Evolutionary conservation across 306 rosid species (phyloP), one percentile per base, ranked within the genome.

Genomic region (Prinsepia uniflora): DNA sequence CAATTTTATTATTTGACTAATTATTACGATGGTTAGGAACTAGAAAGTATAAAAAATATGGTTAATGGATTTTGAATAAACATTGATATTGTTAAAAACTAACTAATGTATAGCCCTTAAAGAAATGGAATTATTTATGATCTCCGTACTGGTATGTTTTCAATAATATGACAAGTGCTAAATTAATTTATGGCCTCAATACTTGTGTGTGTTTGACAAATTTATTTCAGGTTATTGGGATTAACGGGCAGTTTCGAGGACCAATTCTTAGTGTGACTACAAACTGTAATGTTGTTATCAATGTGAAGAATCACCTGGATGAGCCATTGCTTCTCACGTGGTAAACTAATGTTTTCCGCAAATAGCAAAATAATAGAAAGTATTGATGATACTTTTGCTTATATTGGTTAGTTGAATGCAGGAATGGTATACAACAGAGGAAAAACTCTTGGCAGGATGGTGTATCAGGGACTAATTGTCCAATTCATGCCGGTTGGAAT

Each of bases 401-500:
- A 79, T 72, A 56, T 66, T 72, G 81, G 60, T 53, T 77, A 79
- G 77, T 78, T 63, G 65, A 78, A 79, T 87, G 87, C 85, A 94
- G 98, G 97, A 49, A 89, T 63, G 97, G 97, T 12, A 74, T 94
- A 72, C 91, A 94, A 63, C 88, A 90, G 20, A 83, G 98, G 83
- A 94, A 87, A 80, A 82, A 90, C 80, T 87, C 97, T 3, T 94
- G 96, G 97, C 98, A 90, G 75, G 97, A 94, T 71, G 98, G 98
- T 50, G 97, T 94, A 55, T 84, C 82, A 40, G 97, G 96, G 81
- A 94, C 98, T 13, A 94, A 87, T 68, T 94, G 98, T 83, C 97
- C 98, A n/a, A 89, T 94, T 73, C 98, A 92, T n/a, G 83, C 95
- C 6, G 97, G 98, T 67, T 90, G 96, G 97, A 94, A 94, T 68